Evolutionary conservation across 805 yeast species (phyloP).

Genomic region (Sugiyamaella boreocaroliniensis): DNA sequence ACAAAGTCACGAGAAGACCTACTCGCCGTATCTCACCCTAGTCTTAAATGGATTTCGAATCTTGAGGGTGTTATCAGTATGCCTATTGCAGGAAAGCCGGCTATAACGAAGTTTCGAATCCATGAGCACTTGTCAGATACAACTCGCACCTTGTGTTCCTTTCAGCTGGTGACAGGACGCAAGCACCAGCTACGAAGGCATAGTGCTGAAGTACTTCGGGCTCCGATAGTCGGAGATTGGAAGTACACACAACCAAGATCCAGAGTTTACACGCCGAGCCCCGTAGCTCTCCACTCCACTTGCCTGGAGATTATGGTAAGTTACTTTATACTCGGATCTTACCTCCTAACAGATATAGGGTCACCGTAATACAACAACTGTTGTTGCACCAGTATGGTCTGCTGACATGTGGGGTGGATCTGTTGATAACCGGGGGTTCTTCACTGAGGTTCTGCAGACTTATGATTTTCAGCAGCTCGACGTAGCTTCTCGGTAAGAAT

Average conservation of each 20-base stretch:
- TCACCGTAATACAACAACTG: background rate
- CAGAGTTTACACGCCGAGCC: background rate
- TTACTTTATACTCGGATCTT: background rate
- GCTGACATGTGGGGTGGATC: conserved; percentile 6
- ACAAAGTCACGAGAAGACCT: conserved; percentile 1
- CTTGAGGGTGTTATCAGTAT: conserved; percentile 6
- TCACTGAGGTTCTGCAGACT: background rate
- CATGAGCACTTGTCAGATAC: background rate
- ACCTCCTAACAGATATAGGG: background rate
- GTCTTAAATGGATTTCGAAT: conserved; percentile 1
- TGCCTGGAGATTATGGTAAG: conserved; percentile 7
- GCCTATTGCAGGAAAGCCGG: conserved; percentile 7
- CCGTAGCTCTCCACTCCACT: conserved; percentile 13
- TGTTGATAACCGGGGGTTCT: conserved; percentile 5
- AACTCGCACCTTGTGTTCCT: conserved; percentile 9
- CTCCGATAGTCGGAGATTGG: conserved; percentile 13
- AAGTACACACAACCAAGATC: conserved; percentile 1
- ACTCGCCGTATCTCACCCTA: background rate
- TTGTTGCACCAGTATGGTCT: conserved; percentile 12
- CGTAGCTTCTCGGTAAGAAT: conserved; percentile 3
- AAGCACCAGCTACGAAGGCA: conserved; percentile 18
- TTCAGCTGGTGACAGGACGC: conserved; percentile 17
- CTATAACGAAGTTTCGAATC: conserved; percentile 10
- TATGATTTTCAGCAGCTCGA: background rate
- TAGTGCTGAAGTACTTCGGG: conserved; percentile 8